These are phyloP conservation scores for Fusarium decemcellulare DNA, from an alignment of 2,329 filamentous ascomycete genomes.

Conservation along the genomic window DNA sequence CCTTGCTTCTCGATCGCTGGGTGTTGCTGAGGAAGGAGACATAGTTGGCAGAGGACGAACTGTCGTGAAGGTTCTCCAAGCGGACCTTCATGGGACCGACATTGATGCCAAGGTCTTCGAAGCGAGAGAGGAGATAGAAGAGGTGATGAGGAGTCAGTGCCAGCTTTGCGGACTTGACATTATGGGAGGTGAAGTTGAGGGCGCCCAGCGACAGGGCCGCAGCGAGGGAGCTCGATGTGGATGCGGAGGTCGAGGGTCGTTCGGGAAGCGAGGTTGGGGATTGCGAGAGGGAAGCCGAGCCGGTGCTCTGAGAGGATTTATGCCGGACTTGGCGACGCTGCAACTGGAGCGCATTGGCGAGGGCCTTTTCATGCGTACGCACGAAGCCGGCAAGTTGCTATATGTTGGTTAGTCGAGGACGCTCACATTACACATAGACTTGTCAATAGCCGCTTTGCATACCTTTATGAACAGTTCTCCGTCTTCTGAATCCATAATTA, in stretches of 20 bases:
- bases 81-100: conserved; percentile 98
- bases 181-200: conserved; percentile 87
- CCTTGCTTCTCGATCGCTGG: conserved; percentile 82
- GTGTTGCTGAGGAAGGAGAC: conserved; percentile 91
- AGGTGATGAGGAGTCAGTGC: conserved; percentile 96
- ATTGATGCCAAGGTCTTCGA: conserved; percentile 90
- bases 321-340: conserved; percentile 80
- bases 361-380: conserved; percentile 95
- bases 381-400: conserved; percentile 97
- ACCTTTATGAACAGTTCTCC: conserved; percentile 92
- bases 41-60: conserved; percentile 89
- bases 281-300: conserved; percentile 68
- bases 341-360: conserved; percentile 94
- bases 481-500: conserved; percentile 89
- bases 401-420: conserved; percentile 50
- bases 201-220: conserved; percentile 89
- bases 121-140: conserved; percentile 95
- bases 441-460: conserved; percentile 44
- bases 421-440: conserved; percentile 5
- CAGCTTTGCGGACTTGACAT: conserved; percentile 89
- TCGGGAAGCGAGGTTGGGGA: conserved; percentile 70
- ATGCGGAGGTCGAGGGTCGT: conserved; percentile 75
- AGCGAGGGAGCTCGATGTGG: conserved; percentile 82
- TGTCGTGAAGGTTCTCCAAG: conserved; percentile 93
- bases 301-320: conserved; percentile 76